Base-by-base conservation (phyloP, 208 protist genomes). In the Trypanosoma grayi region DNA sequence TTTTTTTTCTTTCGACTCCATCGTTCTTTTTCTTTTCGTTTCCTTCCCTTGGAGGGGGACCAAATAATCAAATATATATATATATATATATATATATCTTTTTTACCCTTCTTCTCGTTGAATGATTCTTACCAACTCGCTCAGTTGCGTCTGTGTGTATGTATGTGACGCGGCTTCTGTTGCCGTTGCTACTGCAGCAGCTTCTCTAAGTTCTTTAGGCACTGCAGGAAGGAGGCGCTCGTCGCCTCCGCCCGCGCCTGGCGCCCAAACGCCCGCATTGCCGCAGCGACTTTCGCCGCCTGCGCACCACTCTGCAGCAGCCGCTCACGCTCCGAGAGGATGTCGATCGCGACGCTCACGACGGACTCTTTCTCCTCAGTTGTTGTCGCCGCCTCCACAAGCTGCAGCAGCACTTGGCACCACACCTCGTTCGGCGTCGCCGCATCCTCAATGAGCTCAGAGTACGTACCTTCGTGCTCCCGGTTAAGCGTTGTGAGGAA, bases 141-240 rank as follows among this genome's bases (percentile, higher is more conserved):
- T 51, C 33, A 43, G 45, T 31, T 4, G 37, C n/a, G n/a, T 45
- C 59, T 16, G 22, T 37, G 18, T 50, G 6, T n/a, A 24, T 31
- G 9, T 59, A 14, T 28, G 20, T 40, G 4, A 31, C 0, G 20
- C 11, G 4, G 14, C 43, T 33, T 24, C 40, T 63, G 22, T 56
- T 60, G 22, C 2, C 11, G 16, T 40, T 62, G 14, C n/a, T 78
- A 91, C 65, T 87, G 75, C 50, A 94, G 81, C 30, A 66, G 68
- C 64, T 91, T 92, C 57, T 92, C 82, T 57, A 94, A 60, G 36
- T 81, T 66, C 61, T 72, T 77, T 30, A 90, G 47, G 43, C 73
- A 71, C 31, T 67, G 64, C 63, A 75, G 60, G n/a, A 52, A 66
- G 10, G 74, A 64, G 20, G n/a, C 45, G 52, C 62, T 75, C 34